A percentile compares a stretch with the other conserved stretches of the same genome.
Conservation (phyloP, 2,329 filamentous ascomycete species). For the Neonectria ditissima region DNA sequence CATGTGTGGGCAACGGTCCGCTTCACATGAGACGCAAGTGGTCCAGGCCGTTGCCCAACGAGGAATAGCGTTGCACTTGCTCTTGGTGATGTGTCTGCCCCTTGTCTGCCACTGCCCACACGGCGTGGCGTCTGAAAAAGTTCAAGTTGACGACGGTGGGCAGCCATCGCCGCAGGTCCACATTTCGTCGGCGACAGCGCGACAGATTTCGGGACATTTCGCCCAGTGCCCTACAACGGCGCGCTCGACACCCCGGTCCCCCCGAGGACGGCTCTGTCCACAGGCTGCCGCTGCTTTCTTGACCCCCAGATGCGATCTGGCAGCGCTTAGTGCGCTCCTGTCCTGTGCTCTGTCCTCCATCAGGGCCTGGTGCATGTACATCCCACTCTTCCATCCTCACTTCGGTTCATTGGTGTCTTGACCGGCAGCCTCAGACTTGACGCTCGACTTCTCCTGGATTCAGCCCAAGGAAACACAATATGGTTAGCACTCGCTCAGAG, state of each 20-base stretch:
- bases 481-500: constrained; percentile 18
- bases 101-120: constrained; percentile 24
- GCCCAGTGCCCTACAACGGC: constrained; percentile 35
- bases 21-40: constrained; percentile 39
- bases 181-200: constrained; percentile 20
- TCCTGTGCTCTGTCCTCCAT: constrained; percentile 43
- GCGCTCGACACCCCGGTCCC: constrained; percentile 33
- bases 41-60: constrained; percentile 23
- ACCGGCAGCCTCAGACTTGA: constrained; percentile 1
- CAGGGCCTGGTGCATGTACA: constrained; percentile 38
- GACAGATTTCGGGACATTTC: constrained; percentile 39
- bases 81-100: constrained; percentile 8
- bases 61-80: constrained; percentile 23
- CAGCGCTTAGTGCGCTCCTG: constrained; percentile 47
- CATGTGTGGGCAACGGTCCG: constrained; percentile 40
- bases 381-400: constrained; percentile 34
- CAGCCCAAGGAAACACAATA: constrained; percentile 22
- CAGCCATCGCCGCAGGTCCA: constrained; percentile 25
- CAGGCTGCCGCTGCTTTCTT: constrained; percentile 44
- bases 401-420: constrained; percentile 20
- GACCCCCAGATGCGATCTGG: constrained; percentile 46
- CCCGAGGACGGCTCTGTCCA: constrained; percentile 43
- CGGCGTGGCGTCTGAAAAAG: constrained; percentile 25
- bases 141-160: constrained; percentile 5
- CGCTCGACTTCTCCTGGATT: constrained; percentile 20